phyloP scores from a whole-genome alignment of 1,284 basidiomycete genomes.

The Schizophyllum amplum region DNA sequence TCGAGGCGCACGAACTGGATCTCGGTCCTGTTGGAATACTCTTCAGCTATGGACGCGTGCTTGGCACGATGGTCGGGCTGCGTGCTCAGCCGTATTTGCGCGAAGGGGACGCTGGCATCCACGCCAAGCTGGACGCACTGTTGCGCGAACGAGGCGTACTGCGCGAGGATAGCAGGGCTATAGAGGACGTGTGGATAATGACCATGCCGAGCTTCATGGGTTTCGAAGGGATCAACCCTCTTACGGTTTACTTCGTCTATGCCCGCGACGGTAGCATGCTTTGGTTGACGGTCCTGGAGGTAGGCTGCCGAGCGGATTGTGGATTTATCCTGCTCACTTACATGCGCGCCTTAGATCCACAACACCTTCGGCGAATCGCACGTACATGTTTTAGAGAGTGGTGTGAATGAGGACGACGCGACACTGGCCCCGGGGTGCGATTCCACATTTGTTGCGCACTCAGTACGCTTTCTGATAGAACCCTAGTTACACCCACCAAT shows the following conservation, averaged over 20 bases:
- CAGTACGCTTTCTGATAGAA: neutral
- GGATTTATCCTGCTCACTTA: slow-evolving; percentile 1
- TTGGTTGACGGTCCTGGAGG: slow-evolving; percentile 53
- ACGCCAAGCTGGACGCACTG: slow-evolving; percentile 31
- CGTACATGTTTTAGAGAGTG: slow-evolving; percentile 45
- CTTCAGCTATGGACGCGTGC: slow-evolving; percentile 42
- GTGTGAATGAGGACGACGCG: slow-evolving; percentile 32
- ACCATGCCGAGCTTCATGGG: slow-evolving; percentile 71
- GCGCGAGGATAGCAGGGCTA: slow-evolving; percentile 16
- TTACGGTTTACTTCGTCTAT: slow-evolving; percentile 71
- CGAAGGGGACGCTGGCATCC: slow-evolving; percentile 23
- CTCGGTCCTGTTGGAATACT: slow-evolving; percentile 35
- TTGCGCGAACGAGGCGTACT: slow-evolving; percentile 19
- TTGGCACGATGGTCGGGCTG: slow-evolving; percentile 39
- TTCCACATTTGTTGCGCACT: slow-evolving; percentile 1
- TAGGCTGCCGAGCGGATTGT: slow-evolving; percentile 15
- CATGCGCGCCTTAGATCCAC: slow-evolving; percentile 50
- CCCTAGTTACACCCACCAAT: slow-evolving; percentile 47
- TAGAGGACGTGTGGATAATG: slow-evolving; percentile 60
- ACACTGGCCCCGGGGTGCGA: slow-evolving; percentile 29
- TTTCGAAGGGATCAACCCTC: slow-evolving; percentile 65
- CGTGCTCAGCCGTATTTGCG: slow-evolving; percentile 41
- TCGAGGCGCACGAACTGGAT: slow-evolving; percentile 47
- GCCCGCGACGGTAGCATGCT: slow-evolving; percentile 21
- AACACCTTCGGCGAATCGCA: slow-evolving; percentile 76